Evolutionary conservation across 169 alveolate genomes (phyloP), one percentile per base, ranked within the genome.

Genomic region (Plasmodium cynomolgi): DNA sequence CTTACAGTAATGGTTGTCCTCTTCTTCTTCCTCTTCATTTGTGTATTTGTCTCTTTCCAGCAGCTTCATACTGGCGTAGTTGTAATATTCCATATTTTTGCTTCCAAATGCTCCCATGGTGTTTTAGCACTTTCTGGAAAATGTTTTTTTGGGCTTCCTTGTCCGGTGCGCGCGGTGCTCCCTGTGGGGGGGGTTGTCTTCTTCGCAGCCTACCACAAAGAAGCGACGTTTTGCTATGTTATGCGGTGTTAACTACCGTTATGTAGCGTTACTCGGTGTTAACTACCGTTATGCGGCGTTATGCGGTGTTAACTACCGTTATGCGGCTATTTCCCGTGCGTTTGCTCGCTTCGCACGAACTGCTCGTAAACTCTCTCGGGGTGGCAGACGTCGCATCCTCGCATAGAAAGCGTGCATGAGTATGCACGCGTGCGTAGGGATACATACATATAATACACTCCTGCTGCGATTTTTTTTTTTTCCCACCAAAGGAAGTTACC

Each of bases 81-180:
- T 86, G 72, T 86, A 75, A 86, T 74, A 86, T 47, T 77, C 93
- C 33, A 75, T 54, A 86, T 86, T 86, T 56, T 79, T 75, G 71
- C 93, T 86, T n/a, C 72, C 62, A 56, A 54, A 54, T n/a, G 81
- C 93, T 23, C 93, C 93, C 93, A 86, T 86, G 11, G 47, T 86
- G 13, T 23, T 17, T 20, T 39, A 80, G 1, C 17, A 5, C 47
- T 50, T 50, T 23, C 2, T n/a, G 8, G 74, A 26, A 68, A 2
- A 26, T 68, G 2, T 23, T 68, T 68, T 68, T 68, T 68, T 68
- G 23, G 23, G 26, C 9, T 23, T 62, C 15, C 15, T 62, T 62
- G 11, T 62, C 15, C 33, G 26, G 75, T 62, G 37, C 15, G 7
- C 29, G 26, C 75, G 75, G 37, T 62, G 37, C 33, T 23, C 4